Base-by-base conservation (phyloP, 2,329 filamentous ascomycete genomes). In the Pseudovirgaria hyperparasitica region DNA sequence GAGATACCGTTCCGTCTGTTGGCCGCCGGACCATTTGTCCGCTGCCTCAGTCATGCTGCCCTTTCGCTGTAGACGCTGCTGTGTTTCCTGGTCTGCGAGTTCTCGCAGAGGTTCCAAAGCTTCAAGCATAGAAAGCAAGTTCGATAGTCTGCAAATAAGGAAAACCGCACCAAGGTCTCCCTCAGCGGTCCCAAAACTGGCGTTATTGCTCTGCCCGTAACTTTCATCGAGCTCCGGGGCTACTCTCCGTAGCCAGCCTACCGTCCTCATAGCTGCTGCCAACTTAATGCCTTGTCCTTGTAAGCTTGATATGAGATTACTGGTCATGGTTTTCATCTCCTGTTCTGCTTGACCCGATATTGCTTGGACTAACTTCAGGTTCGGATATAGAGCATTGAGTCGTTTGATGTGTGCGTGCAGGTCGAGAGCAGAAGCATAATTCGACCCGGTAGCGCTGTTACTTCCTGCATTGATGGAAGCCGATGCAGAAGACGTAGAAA, bases 321-420 rank as follows among this genome's bases (percentile, higher is more conserved):
- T 73, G 1, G 84, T 82, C 72, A 96, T 84, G 31, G 80, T 75
- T 42, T 81, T 80, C 68, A 96, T 92, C 19, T 84, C 82, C 28
- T 74, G 73, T 41, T 93, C 84, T 7, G 87, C 82, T 49, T 94
- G 82, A 3, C 58, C 49, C 7, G 75, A 66, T 12, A 96, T 76
- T 14, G 78, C 76, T 11, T 65, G 64, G 15, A 96, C 69, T 22
- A 96, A 62, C 1, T 70, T 61, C 0, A 85, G 93, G 27, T 76
- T 64, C 0, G 86, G 80, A 48, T 94, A 92, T 16, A 96, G 62
- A 0, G 75, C 72, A 34, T 85, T 75, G 5, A 98, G 64, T 6
- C 90, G 73, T 40, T 82, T 82, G 47, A 94, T 90, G 50, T 96
- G 90, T n/a, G 82, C 78, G 47, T 92, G 80, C 3, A 98, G 66